A percentile compares a stretch with the other conserved stretches of the same genome.
Evolutionary conservation across 768 basidiomycete genomes (phyloP).

Genomic region (Megacollybia marginata): DNA sequence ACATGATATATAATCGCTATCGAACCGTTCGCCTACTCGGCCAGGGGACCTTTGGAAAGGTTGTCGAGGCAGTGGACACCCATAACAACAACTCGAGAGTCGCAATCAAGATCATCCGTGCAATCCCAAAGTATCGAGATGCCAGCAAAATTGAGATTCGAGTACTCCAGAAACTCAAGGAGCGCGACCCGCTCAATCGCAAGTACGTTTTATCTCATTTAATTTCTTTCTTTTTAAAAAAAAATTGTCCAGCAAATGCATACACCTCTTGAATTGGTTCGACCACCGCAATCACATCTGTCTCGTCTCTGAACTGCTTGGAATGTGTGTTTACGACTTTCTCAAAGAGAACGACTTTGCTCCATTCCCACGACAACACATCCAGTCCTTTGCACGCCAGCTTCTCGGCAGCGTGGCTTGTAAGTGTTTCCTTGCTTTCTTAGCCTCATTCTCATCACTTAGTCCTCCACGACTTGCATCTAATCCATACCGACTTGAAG

Average conservation of each 20-base stretch:
- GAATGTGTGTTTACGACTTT: slow-evolving; percentile 98
- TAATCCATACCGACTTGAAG: slow-evolving; percentile 98
- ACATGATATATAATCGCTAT: slow-evolving; percentile 83
- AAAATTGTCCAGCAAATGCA: slow-evolving; percentile 74
- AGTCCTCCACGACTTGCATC: slow-evolving; percentile 88
- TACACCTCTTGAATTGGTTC: slow-evolving; percentile 90
- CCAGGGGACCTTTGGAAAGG: slow-evolving; percentile 98
- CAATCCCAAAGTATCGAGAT: slow-evolving; percentile 97
- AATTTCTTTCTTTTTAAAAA: slow-evolving; percentile 14
- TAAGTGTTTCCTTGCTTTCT: slow-evolving; percentile 34
- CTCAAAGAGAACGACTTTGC: slow-evolving; percentile 96
- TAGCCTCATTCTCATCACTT: slow-evolving; percentile 1
- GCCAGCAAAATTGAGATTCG: slow-evolving; percentile 97
- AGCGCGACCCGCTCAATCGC: slow-evolving; percentile 78
- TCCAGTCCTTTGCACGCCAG: slow-evolving; percentile 91
- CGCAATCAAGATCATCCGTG: slow-evolving; percentile 98
- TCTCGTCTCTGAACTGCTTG: slow-evolving; percentile 89
- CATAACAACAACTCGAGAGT: slow-evolving; percentile 62
- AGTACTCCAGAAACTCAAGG: slow-evolving; percentile 86
- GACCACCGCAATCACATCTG: slow-evolving; percentile 98
- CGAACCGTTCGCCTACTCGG: slow-evolving; percentile 86
- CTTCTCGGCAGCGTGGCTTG: slow-evolving; percentile 90
- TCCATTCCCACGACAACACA: slow-evolving; percentile 93
- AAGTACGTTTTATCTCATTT: slow-evolving; percentile 52
- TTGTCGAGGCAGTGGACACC: slow-evolving; percentile 87